A percentile compares a stretch with the other conserved stretches of the same genome.
Conservation (phyloP, 2,329 filamentous ascomycete species). For the Boeremia lycopersici region DNA sequence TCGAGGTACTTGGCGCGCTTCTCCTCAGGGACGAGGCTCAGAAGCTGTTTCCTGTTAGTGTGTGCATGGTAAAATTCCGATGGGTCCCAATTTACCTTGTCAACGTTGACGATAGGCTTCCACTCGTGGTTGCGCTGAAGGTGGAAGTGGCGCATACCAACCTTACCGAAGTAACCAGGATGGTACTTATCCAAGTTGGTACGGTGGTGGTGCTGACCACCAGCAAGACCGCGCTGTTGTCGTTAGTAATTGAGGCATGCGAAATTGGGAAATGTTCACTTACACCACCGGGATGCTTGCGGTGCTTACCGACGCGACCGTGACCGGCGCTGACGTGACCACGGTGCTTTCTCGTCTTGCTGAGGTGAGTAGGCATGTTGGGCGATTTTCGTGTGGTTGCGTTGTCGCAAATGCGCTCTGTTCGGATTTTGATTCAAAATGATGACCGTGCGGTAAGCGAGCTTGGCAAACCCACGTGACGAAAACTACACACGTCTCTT, state of each 20-base stretch:
- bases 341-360: conserved; percentile 61
- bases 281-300: conserved; percentile 79
- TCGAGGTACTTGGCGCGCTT: conserved; percentile 89
- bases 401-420: neutral
- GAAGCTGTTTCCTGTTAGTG: no score
- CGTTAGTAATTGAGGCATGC: conserved; percentile 78
- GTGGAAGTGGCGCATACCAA: conserved; percentile 74
- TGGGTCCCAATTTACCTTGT: conserved; percentile 65
- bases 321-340: conserved; percentile 98
- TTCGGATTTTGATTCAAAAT: no score
- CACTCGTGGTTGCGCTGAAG: conserved; percentile 94
- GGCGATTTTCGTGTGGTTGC: conserved; percentile 24
- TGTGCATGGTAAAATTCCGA: no score
- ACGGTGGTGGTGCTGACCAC: conserved; percentile 98
- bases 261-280: conserved; percentile 66
- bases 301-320: conserved; percentile 98
- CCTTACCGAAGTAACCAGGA: conserved; percentile 99
- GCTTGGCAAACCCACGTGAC: no score
- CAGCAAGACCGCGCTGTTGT: conserved; percentile 70
- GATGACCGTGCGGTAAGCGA: no score
- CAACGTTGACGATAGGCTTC: conserved; percentile 98
- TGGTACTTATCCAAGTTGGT: conserved; percentile 95
- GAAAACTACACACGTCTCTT: no score
- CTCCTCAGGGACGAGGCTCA: conserved; percentile 80
- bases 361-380: conserved; percentile 40